A percentile compares a stretch with the other conserved stretches of the same genome.
These are phyloP conservation scores for Dendrobium officinale DNA, from an alignment of 106 monocot genomes.

Conservation along the genomic window DNA sequence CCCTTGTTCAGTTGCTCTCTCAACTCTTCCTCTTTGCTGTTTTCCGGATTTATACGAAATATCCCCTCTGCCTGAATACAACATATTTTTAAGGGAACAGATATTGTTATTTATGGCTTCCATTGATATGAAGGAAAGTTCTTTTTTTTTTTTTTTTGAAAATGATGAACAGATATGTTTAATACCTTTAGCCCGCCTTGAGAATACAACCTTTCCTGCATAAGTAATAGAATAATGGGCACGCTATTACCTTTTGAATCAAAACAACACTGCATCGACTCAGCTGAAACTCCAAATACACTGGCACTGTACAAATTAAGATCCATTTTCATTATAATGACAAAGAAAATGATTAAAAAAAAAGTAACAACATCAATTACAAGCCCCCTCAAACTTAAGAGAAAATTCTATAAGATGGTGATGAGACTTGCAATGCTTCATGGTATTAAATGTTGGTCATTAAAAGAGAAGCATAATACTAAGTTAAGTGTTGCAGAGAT, in stretches of 20 bases:
- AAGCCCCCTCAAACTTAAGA: background rate
- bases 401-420: no score
- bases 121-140: background rate
- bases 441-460: no score
- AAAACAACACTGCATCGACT: conserved; percentile 91
- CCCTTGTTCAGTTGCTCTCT: conserved; percentile 82
- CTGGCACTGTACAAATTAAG: conserved; percentile 55
- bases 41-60: conserved; percentile 89
- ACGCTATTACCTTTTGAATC: conserved; percentile 90
- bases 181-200: conserved; percentile 86
- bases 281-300: conserved; percentile 90
- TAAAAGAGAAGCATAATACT: no score
- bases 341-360: no score
- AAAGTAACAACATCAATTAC: background rate
- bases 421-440: no score
- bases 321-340: background rate
- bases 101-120: background rate
- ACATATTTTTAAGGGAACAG: background rate
- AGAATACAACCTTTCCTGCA: conserved; percentile 81
- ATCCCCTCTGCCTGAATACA: conserved; percentile 78
- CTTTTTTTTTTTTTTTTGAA: background rate
- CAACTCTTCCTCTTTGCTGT: conserved; percentile 75
- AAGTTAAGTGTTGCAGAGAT: no score
- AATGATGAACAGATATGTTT: background rate
- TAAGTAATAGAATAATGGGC: conserved; percentile 79